Conservation (phyloP, 495 filamentous ascomycete genomes). For the Neurospora sp. region DNA sequence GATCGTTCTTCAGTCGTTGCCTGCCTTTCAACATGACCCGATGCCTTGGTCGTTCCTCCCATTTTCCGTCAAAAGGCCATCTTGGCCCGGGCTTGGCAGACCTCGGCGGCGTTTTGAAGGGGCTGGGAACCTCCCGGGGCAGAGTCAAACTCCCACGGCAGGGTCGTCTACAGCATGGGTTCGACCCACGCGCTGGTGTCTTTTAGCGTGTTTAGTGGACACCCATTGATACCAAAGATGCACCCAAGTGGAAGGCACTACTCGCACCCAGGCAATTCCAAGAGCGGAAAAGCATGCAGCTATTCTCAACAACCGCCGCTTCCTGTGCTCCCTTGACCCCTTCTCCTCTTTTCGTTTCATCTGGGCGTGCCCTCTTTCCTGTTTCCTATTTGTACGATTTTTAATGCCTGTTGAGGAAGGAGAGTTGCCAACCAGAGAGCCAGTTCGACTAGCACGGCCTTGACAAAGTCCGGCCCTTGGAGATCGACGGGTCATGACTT, state of each 20-base stretch:
- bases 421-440: background rate
- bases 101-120: background rate
- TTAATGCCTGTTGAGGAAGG: background rate
- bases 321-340: background rate
- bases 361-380: background rate
- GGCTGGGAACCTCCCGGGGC: background rate
- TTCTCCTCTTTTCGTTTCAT: background rate
- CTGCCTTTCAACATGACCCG: background rate
- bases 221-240: background rate
- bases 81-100: background rate
- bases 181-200: background rate
- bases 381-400: background rate
- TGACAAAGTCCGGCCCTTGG: background rate
- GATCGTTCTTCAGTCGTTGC: background rate
- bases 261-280: background rate
- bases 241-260: background rate
- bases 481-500: background rate
- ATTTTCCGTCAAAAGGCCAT: background rate
- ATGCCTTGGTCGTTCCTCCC: background rate
- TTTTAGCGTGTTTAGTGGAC: background rate
- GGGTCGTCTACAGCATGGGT: background rate
- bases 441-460: background rate
- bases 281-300: background rate
- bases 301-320: background rate
- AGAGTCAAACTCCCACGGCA: background rate